These are phyloP conservation scores for Dendrostoma leiphaemia DNA, from an alignment of 2,329 filamentous ascomycete species.

Conservation along the genomic window DNA sequence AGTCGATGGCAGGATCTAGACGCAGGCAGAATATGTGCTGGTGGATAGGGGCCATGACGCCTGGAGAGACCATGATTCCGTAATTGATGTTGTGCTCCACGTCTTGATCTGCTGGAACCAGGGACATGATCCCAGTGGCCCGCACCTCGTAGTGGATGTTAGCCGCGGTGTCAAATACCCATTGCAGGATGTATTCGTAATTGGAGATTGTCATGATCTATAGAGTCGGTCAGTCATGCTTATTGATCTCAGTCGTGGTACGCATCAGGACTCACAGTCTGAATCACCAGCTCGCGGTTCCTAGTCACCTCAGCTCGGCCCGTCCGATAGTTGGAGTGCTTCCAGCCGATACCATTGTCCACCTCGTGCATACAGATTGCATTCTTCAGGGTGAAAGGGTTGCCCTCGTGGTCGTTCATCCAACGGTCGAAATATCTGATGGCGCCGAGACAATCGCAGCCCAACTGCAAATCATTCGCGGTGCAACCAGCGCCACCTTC, in stretches of 20 bases:
- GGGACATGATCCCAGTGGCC: constrained; percentile 38
- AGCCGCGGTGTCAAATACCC: constrained; percentile 48
- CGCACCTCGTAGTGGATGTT: constrained; percentile 20
- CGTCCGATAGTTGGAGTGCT: constrained; percentile 54
- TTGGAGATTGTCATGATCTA: constrained; percentile 58
- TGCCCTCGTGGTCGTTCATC: constrained; percentile 47
- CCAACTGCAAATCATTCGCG: constrained; percentile 5
- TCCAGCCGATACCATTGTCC: constrained; percentile 57
- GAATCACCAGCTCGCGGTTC: constrained; percentile 49
- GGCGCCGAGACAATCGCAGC: constrained; percentile 11
- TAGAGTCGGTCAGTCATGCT: not conserved
- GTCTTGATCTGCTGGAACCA: constrained; percentile 43
- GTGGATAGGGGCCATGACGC: constrained; percentile 55
- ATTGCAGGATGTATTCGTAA: constrained; percentile 47
- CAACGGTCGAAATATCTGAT: constrained; percentile 56
- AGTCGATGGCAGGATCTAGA: constrained; percentile 55
- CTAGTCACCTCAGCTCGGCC: constrained; percentile 48
- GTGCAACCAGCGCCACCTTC: constrained; percentile 8
- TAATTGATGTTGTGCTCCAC: constrained; percentile 19
- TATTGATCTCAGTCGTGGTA: no score
- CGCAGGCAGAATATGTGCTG: constrained; percentile 56
- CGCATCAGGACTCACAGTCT: constrained; percentile 38
- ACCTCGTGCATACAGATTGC: constrained; percentile 57
- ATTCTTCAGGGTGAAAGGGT: constrained; percentile 43
- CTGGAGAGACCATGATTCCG: constrained; percentile 43